phyloP scores from a whole-genome alignment of 805 yeast species.

The Komagataella ulmi region DNA sequence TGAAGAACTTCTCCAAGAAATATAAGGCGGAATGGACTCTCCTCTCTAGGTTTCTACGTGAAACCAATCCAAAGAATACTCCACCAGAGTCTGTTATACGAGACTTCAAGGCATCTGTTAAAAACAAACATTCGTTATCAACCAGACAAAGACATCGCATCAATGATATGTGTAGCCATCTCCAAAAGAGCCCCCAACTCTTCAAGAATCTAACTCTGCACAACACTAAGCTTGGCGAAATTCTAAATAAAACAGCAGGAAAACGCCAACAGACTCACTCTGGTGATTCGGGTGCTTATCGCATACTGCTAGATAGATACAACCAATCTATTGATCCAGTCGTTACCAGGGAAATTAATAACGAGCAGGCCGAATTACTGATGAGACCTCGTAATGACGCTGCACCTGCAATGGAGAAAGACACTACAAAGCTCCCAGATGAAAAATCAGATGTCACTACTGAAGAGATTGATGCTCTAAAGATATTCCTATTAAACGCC shows the following conservation, averaged over 20 bases:
- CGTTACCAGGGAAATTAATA: conserved; percentile 1
- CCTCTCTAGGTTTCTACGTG: background rate
- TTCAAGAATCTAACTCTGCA: background rate
- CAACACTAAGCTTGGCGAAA: background rate
- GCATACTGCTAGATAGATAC: background rate
- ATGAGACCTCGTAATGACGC: conserved; percentile 5
- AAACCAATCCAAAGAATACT: background rate
- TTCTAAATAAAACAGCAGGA: background rate
- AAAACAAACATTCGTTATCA: background rate
- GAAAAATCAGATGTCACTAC: conserved; percentile 4
- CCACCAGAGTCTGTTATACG: background rate
- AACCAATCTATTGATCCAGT: background rate
- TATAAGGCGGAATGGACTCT: background rate
- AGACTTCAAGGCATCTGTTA: background rate
- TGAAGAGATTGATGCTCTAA: conserved; percentile 17
- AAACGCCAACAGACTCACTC: background rate
- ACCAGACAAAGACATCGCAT: background rate
- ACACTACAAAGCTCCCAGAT: background rate
- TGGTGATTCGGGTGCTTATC: background rate
- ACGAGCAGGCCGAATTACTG: conserved; percentile 2
- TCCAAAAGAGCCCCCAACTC: background rate
- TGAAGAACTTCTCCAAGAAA: background rate
- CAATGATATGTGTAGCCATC: background rate
- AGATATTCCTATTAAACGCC: conserved; percentile 28
- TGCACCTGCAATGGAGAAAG: conserved; percentile 15